Evolutionary conservation across 2,329 filamentous ascomycete genomes (phyloP), one percentile per base, ranked within the genome.

Genomic region (Exophiala mesophila): DNA sequence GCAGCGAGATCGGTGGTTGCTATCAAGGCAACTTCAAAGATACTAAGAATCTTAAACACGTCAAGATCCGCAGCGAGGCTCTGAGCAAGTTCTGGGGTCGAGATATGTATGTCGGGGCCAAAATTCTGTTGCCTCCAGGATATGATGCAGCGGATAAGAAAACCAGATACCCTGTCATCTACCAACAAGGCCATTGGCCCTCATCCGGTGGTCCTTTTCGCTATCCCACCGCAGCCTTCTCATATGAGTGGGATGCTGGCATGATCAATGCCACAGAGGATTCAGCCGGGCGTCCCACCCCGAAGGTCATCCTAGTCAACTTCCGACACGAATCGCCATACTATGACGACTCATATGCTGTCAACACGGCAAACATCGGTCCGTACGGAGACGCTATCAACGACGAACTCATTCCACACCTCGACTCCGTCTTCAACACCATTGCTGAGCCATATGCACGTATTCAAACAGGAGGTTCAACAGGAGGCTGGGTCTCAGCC

Each of bases 81-180:
- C 39, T 47, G 4, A 42, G 39, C 44, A 34, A 37, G n/a, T 47
- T 47, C 34, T 47, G 44, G 44, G 34, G 34, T 32, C 38, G 44
- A 9, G 26, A 36, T 7, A 47, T 47, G 44, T 47, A 47, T 19
- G 39, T 47, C 7, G 44, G 44, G 18, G 44, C 44, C 33, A 47
- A 47, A 12, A 31, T 47, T 17, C 18, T 47, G 2, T 19, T 47
- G 5, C 44, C 44, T 3, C 19, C 15, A 26, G 44, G 44, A 2
- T 47, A 47, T 19, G 39, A 47, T 21, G 26, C 39, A 16, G 23
- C 41, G 16, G 44, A 47, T 28, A 42, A 33, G 3, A 21, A 18
- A n/a, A 42, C 39, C 7, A 39, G 38, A 5, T 47, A 47, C 20
- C 44, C 44, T 6, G 44, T 47, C 23, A 47, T 47, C 19, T 47